Evolutionary conservation across 805 yeast genomes (phyloP), one percentile per base, ranked within the genome.

Genomic region (Myxozyma monticola): DNA sequence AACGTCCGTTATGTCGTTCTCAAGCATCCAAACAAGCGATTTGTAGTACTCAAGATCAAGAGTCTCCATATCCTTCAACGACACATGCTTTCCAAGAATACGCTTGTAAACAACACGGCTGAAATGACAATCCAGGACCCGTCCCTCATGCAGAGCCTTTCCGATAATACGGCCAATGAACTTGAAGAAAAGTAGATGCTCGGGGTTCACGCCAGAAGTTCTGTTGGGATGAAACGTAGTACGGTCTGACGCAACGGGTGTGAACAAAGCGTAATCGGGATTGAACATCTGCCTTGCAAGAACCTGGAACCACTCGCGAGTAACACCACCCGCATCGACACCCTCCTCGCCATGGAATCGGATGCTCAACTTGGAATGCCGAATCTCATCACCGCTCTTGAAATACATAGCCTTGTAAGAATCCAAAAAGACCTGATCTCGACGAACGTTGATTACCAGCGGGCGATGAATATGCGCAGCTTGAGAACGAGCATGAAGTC

Each of bases 291-390:
- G 97, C 55, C 96, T 76, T 0, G 96, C 83, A 40, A 93, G 69
- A 4, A 90, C 96, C 65, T 90, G 97, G 63, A 84, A 90, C 99
- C 99, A 93, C 67, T 93, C 99, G 63, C 99, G 76, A 0, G 97
- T 87, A 14, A 93, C 83, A 35, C 99, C 99, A 60, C 99, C 99
- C 2, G 96, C 99, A 74, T 93, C 99, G 42, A 93, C 87, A 60
- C 98, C 99, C 47, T 85, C 85, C 68, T 93, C 99, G 1, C 96
- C 96, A 56, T 82, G 82, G 71, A 93, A 93, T n/a, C 77, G 77
- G 36, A 93, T 80, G 43, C 85, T 90, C 59, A 93, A 71, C 58
- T 83, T 84, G 1, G 90, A 77, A 42, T 80, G 75, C 59, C 82
- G 79, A 63, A 89, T 80, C 48, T 85, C 91, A 8, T 81, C 86